phyloP scores from a whole-genome alignment of 148 eudicot species.

The Arctostaphylos glauca region DNA sequence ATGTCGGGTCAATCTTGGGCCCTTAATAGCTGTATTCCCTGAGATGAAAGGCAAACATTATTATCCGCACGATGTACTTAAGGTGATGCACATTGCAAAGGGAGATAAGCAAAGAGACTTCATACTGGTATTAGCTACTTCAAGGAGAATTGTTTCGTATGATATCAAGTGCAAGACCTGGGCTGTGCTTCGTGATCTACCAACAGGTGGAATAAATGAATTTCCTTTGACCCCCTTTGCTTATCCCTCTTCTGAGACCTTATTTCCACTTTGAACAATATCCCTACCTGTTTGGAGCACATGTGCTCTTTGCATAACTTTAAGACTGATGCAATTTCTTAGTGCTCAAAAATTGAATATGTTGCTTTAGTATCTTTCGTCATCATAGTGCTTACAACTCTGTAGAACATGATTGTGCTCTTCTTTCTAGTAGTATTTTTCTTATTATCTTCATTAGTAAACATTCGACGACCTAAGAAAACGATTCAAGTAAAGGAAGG shows the following conservation, averaged over 20 bases:
- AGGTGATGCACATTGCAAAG: not conserved
- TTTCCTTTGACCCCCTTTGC: conserved; percentile 22
- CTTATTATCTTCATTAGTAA: too few species aligned
- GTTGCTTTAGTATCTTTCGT: too few species aligned
- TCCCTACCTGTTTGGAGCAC: too few species aligned
- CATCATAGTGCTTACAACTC: too few species aligned
- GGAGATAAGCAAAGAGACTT: not conserved
- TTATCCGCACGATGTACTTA: not conserved
- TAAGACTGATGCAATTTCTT: too few species aligned
- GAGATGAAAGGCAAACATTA: not conserved
- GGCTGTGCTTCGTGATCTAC: not conserved
- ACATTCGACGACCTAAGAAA: too few species aligned
- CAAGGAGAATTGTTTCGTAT: not conserved
- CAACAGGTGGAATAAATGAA: not conserved
- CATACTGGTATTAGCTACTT: not conserved
- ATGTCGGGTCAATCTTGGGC: not conserved
- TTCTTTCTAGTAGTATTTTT: too few species aligned
- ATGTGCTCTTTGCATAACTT: too few species aligned
- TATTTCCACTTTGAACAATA: conserved; percentile 14
- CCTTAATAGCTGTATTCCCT: not conserved
- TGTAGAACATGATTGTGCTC: too few species aligned
- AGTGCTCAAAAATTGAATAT: too few species aligned
- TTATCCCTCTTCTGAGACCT: not conserved
- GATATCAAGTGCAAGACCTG: not conserved
- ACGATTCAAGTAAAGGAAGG: too few species aligned